Evolutionary conservation across 2,329 filamentous ascomycete genomes (phyloP).

Genomic region (Beauveria sp.): DNA sequence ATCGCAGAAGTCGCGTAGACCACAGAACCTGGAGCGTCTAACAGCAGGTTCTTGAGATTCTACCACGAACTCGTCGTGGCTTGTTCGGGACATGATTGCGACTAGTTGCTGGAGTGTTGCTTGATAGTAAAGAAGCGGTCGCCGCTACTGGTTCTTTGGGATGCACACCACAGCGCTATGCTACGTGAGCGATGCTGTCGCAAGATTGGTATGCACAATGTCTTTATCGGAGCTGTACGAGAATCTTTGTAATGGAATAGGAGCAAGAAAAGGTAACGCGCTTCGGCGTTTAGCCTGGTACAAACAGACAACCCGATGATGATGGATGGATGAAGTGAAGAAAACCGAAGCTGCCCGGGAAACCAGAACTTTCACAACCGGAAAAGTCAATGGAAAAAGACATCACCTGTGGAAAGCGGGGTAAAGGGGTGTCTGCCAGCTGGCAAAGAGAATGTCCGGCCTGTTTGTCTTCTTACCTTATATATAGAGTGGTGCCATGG

Average conservation of each 20-base stretch:
- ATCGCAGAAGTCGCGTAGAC: conserved; percentile 29
- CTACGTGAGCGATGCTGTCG: neutral
- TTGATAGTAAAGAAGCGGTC: neutral
- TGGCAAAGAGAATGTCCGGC: conserved; percentile 4
- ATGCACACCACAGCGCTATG: neutral
- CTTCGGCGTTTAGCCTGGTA: neutral
- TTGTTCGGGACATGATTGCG: conserved; percentile 4
- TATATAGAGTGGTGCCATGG: neutral
- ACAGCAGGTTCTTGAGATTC: conserved; percentile 12
- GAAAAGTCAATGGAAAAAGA: neutral
- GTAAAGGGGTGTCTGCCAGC: conserved; percentile 5
- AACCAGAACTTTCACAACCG: neutral
- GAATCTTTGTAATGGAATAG: neutral
- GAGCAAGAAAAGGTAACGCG: too few relatives aligned
- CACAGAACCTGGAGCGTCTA: conserved; percentile 23
- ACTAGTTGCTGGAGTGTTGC: neutral
- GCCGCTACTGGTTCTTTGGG: neutral
- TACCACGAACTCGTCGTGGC: conserved; percentile 11
- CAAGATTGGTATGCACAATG: too few relatives aligned
- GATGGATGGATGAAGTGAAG: neutral
- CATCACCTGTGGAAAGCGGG: neutral
- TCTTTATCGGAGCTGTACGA: too few relatives aligned
- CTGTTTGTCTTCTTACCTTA: neutral
- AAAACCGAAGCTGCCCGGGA: neutral
- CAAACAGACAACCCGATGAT: neutral